Evolutionary conservation across 2,329 filamentous ascomycete genomes (phyloP).

Genomic region (Colletotrichum spinosum): DNA sequence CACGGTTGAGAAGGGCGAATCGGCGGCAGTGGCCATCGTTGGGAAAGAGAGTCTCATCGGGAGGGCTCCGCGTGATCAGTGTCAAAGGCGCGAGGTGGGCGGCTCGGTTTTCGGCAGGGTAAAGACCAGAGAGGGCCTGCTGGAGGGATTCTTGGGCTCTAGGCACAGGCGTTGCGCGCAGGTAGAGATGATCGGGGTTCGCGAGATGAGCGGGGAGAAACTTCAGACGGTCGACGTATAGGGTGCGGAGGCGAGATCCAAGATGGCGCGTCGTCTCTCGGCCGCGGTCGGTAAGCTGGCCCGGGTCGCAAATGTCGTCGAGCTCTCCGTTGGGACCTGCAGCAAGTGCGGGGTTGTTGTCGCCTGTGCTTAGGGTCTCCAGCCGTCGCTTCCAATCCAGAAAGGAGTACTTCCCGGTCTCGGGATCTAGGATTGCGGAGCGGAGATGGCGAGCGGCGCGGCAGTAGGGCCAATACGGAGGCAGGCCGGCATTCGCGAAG

Average conservation of each 20-base stretch:
- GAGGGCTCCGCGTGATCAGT: conserved; percentile 72
- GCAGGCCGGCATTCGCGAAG: conserved; percentile 82
- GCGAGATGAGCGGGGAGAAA: conserved; percentile 73
- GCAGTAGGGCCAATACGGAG: conserved; percentile 90
- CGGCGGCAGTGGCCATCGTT: conserved; percentile 79
- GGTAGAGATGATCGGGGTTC: conserved; percentile 71
- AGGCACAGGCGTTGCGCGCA: conserved; percentile 80
- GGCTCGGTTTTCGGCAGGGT: conserved; percentile 65
- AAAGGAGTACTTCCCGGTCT: conserved; percentile 53
- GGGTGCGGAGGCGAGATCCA: conserved; percentile 73
- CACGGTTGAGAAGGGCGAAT: conserved; percentile 75
- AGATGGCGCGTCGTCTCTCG: conserved; percentile 78
- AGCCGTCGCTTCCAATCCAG: conserved; percentile 77
- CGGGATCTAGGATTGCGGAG: conserved; percentile 59
- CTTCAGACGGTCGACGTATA: conserved; percentile 80
- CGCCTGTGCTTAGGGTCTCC: conserved; percentile 80
- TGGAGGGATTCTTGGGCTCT: conserved; percentile 83
- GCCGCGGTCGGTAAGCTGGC: conserved; percentile 81
- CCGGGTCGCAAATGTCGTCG: conserved; percentile 84
- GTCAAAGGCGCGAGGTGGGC: conserved; percentile 68
- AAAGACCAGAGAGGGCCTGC: conserved; percentile 80
- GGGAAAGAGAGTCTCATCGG: conserved; percentile 83
- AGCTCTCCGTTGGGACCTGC: conserved; percentile 75
- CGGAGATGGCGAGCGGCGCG: conserved; percentile 78
- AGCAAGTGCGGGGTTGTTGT: conserved; percentile 76